Evolutionary conservation across 495 filamentous ascomycete genomes (phyloP).

Genomic region (Tricharina praecox): DNA sequence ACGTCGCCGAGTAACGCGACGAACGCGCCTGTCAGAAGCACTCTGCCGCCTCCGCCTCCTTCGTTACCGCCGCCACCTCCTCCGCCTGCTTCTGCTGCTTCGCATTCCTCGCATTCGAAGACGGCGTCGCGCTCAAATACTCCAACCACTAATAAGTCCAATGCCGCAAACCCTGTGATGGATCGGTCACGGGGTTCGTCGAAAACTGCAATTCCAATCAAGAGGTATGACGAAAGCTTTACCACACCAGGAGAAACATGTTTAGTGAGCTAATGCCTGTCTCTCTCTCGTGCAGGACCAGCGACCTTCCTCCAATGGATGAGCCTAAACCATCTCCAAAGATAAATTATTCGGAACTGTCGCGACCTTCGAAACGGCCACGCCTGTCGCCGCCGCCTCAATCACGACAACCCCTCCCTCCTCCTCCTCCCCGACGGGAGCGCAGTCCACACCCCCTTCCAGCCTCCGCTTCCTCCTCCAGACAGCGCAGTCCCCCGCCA

Average conservation of each 20-base stretch:
- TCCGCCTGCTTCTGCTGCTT: too few relatives aligned
- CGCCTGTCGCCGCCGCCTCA: neutral
- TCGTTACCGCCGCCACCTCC: too few relatives aligned
- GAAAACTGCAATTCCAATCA: slow-evolving; percentile 3
- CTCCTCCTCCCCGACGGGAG: neutral
- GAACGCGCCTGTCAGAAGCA: slow-evolving; percentile 3
- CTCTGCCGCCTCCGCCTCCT: neutral
- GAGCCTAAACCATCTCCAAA: neutral
- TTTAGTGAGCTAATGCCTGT: slow-evolving; percentile 3
- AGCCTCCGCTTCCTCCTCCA: too few relatives aligned
- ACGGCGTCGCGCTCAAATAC: too few relatives aligned
- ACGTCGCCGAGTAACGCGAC: slow-evolving; percentile 4
- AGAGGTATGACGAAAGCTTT: slow-evolving; percentile 3
- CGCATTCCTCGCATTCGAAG: too few relatives aligned
- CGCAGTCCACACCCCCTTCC: too few relatives aligned
- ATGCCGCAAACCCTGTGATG: neutral
- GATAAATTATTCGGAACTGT: neutral
- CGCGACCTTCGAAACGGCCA: neutral
- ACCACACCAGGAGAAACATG: too few relatives aligned
- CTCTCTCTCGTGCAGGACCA: slow-evolving; percentile 1
- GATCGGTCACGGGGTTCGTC: neutral
- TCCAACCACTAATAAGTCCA: too few relatives aligned
- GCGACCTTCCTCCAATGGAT: neutral
- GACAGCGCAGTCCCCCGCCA: too few relatives aligned
- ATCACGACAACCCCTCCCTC: neutral